A percentile compares a stretch with the other conserved stretches of the same genome.
Conservation (phyloP, 768 basidiomycete species). For the Boletus sp. region DNA sequence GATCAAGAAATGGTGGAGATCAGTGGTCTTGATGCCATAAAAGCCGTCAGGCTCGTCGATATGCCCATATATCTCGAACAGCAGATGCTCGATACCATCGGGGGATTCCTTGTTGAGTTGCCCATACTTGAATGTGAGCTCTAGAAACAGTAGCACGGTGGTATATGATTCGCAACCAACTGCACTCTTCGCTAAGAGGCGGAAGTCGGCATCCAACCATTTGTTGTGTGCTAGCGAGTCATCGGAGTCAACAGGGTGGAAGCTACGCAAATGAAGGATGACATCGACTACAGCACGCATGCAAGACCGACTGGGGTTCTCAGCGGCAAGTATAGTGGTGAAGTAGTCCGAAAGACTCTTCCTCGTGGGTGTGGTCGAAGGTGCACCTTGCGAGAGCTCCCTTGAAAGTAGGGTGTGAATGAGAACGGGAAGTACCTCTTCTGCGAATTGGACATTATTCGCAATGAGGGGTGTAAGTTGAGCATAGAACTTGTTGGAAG, state of each 20-base stretch:
- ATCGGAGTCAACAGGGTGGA: conserved; percentile 38
- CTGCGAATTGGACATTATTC: conserved; percentile 56
- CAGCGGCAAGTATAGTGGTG: conserved; percentile 25
- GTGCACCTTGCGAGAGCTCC: conserved; percentile 15
- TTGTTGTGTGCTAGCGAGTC: conserved; percentile 59
- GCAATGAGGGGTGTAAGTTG: conserved; percentile 62
- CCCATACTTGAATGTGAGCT: conserved; percentile 62
- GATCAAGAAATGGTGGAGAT: conserved; percentile 78
- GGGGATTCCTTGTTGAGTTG: conserved; percentile 28
- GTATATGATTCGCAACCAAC: conserved; percentile 82
- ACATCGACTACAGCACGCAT: conserved; percentile 65
- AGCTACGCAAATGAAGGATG: conserved; percentile 78
- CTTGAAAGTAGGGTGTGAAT: conserved; percentile 63
- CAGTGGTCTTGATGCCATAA: conserved; percentile 82
- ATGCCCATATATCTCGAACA: conserved; percentile 91
- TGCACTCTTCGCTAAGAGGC: conserved; percentile 69
- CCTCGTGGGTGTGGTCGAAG: conserved; percentile 5
- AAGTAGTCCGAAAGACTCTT: conserved; percentile 24
- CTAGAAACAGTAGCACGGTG: conserved; percentile 86
- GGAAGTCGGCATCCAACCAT: conserved; percentile 81
- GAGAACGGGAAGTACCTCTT: conserved; percentile 69
- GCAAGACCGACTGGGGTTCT: conserved; percentile 42
- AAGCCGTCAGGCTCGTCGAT: conserved; percentile 99
- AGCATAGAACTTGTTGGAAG: conserved; percentile 60
- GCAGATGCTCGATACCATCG: conserved; percentile 55